Percentiles rank a stretch among this genome's conserved stretches.
Evolutionary conservation across 768 basidiomycete genomes (phyloP).

Genomic region (Panellus pusillus): DNA sequence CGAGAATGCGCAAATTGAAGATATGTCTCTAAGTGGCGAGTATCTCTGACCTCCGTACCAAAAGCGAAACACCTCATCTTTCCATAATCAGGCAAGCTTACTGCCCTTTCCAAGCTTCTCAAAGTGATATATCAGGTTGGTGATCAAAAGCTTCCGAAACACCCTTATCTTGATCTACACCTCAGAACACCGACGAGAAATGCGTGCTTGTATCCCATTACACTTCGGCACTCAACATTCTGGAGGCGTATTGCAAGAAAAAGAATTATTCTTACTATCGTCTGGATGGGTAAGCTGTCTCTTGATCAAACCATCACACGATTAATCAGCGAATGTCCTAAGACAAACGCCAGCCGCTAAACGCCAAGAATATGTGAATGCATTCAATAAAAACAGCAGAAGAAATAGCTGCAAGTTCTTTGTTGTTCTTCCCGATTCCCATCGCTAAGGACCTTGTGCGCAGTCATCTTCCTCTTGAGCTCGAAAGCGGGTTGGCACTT

Average conservation of each 20-base stretch:
- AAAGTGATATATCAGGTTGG: constrained; percentile 56
- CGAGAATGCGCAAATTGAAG: constrained; percentile 57
- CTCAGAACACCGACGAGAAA: constrained; percentile 84
- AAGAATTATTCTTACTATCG: constrained; percentile 77
- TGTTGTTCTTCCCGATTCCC: background rate
- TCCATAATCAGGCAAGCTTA: constrained; percentile 63
- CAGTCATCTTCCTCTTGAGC: constrained; percentile 89
- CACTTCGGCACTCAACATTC: constrained; percentile 88
- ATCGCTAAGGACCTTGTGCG: background rate
- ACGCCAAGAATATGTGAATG: constrained; percentile 83
- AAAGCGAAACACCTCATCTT: background rate
- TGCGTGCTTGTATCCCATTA: constrained; percentile 96
- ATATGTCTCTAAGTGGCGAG: constrained; percentile 78
- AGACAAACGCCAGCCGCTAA: constrained; percentile 78
- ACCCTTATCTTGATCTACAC: background rate
- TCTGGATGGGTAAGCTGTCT: constrained; percentile 71
- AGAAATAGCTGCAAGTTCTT: constrained; percentile 64
- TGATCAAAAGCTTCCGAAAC: background rate
- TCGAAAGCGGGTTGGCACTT: constrained; percentile 69
- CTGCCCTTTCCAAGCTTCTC: constrained; percentile 65
- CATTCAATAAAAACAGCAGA: constrained; percentile 80
- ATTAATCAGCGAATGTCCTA: constrained; percentile 3
- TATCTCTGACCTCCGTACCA: background rate
- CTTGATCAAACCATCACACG: background rate
- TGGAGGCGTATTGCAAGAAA: constrained; percentile 83